Conservation (phyloP, 2,329 filamentous ascomycete species). For the Ophiobolus disseminans region DNA sequence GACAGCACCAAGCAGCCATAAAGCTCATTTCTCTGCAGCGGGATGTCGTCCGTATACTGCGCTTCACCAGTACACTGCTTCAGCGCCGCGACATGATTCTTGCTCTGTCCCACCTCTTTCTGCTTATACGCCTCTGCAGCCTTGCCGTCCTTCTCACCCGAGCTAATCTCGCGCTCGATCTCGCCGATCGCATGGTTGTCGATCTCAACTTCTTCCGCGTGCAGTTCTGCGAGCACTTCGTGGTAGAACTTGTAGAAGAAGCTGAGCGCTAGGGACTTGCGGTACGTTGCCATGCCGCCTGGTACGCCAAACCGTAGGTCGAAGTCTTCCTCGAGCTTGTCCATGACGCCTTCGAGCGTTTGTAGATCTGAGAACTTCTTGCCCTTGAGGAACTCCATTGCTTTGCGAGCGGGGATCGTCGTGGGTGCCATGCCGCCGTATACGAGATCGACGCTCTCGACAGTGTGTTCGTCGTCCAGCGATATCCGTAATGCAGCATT, state of each 20-base stretch:
- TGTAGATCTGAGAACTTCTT: conserved; percentile 80
- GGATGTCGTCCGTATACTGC: conserved; percentile 96
- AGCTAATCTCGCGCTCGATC: conserved; percentile 83
- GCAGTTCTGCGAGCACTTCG: conserved; percentile 74
- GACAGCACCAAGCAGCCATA: conserved; percentile 89
- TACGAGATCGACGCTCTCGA: conserved; percentile 78
- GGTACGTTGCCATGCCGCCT: conserved; percentile 96
- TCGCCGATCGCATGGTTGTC: conserved; percentile 82
- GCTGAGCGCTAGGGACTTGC: conserved; percentile 85
- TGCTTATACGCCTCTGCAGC: conserved; percentile 80
- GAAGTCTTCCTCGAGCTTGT: conserved; percentile 87
- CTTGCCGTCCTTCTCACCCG: conserved; percentile 77
- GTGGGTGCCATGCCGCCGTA: conserved; percentile 96
- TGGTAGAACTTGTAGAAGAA: conserved; percentile 99
- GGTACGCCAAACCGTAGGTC: conserved; percentile 88
- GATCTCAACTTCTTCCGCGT: conserved; percentile 58
- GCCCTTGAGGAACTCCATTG: conserved; percentile 76
- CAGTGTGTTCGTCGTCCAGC: conserved; percentile 71
- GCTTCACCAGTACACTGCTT: conserved; percentile 95
- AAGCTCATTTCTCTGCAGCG: conserved; percentile 83
- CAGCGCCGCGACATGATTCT: conserved; percentile 85
- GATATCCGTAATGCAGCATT: conserved; percentile 82
- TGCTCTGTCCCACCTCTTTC: conserved; percentile 83
- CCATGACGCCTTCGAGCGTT: conserved; percentile 90
- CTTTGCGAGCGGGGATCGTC: conserved; percentile 83